These are phyloP conservation scores for Graphilbum fragrans DNA, from an alignment of 2,329 filamentous ascomycete genomes.

Conservation along the genomic window DNA sequence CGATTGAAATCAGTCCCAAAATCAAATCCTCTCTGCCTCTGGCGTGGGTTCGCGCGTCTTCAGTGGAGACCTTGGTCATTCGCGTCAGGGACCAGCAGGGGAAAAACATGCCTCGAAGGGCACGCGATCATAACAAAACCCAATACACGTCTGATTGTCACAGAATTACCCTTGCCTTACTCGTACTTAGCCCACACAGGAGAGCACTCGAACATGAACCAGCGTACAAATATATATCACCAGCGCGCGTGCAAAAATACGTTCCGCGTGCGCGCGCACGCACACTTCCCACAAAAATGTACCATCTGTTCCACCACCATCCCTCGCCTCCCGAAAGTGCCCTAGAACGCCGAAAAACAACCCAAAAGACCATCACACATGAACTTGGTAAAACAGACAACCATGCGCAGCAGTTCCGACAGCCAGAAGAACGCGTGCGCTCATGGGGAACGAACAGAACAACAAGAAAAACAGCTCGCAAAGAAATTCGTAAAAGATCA, in stretches of 20 bases:
- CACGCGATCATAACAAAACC: background rate
- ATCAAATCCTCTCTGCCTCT: too few relatives aligned
- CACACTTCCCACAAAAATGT: constrained; percentile 3
- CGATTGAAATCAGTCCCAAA: too few relatives aligned
- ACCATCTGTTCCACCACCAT: constrained; percentile 8
- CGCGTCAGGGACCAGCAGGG: too few relatives aligned
- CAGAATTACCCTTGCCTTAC: background rate
- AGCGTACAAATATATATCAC: constrained; percentile 8
- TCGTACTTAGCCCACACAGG: background rate
- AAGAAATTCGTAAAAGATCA: constrained; percentile 6
- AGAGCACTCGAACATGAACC: constrained; percentile 1
- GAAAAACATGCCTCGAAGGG: too few relatives aligned
- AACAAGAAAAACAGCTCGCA: constrained; percentile 9
- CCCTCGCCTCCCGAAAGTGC: constrained; percentile 9
- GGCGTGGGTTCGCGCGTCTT: too few relatives aligned
- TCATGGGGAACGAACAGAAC: constrained; percentile 3
- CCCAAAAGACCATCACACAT: constrained; percentile 10
- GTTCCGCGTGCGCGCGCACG: background rate
- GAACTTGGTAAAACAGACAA: constrained; percentile 3
- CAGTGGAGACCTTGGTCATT: too few relatives aligned
- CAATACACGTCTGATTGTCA: background rate
- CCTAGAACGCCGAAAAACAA: constrained; percentile 8
- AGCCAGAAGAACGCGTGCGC: constrained; percentile 1
- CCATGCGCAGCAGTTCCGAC: constrained; percentile 6
- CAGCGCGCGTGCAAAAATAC: background rate